phyloP scores from a whole-genome alignment of 192 early-diverging fungal species.

The Podila epigama region DNA sequence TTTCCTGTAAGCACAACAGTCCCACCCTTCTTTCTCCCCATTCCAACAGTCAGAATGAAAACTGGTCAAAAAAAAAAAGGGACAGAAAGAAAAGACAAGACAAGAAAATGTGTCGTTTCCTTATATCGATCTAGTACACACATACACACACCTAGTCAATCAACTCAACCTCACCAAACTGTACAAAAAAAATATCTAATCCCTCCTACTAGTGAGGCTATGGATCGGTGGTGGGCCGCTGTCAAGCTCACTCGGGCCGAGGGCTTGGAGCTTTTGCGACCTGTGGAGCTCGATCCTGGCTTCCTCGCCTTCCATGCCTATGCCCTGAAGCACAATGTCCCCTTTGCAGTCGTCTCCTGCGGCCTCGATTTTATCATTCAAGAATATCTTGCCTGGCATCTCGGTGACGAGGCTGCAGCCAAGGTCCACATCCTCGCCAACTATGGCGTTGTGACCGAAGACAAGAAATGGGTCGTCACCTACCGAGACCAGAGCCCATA shows the following conservation, averaged over 20 bases:
- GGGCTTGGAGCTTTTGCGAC: constrained; percentile 19
- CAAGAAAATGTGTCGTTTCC: too few species aligned
- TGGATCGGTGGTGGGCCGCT: constrained; percentile 30
- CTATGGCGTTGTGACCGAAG: constrained; percentile 48
- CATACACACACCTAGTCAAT: too few species aligned
- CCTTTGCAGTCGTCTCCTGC: constrained; percentile 69
- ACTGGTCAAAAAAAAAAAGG: too few species aligned
- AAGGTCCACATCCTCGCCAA: constrained; percentile 70
- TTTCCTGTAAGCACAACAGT: constrained; percentile 50
- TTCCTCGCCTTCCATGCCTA: constrained; percentile 65
- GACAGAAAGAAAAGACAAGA: too few species aligned
- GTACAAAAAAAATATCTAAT: not conserved
- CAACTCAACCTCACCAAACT: not conserved
- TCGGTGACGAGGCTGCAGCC: constrained; percentile 52
- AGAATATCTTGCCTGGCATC: constrained; percentile 57
- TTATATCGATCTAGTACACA: too few species aligned
- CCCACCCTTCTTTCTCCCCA: not conserved
- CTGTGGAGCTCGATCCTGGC: constrained; percentile 65
- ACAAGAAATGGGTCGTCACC: constrained; percentile 64
- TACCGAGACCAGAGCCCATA: constrained; percentile 69
- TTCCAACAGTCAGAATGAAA: too few species aligned
- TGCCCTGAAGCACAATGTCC: constrained; percentile 54
- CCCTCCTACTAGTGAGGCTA: constrained; percentile 17
- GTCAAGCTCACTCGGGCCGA: constrained; percentile 24
- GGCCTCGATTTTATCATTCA: constrained; percentile 62